Evolutionary conservation across 78 protist genomes (phyloP).

Genomic region (Protostelium mycophagum): DNA sequence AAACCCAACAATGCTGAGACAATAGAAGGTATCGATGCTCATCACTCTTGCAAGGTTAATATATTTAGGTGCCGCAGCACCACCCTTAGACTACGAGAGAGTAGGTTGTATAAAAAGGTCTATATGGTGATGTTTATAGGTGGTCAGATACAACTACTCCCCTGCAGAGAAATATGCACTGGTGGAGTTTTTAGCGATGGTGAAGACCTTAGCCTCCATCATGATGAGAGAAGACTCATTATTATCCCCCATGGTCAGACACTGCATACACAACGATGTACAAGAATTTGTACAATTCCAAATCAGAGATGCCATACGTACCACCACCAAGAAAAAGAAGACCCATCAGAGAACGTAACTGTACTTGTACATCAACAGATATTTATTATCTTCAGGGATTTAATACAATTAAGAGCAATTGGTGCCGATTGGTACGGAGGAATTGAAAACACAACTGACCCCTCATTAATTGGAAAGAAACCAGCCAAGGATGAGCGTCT

Average conservation of each 20-base stretch:
- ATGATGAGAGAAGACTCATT: conserved; percentile 25
- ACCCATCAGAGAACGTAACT: conserved; percentile 31
- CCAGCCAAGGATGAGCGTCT: conserved; percentile 12
- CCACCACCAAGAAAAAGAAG: conserved; percentile 35
- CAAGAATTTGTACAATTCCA: conserved; percentile 67
- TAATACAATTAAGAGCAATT: conserved; percentile 39
- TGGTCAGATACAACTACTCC: conserved; percentile 75
- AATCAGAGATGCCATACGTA: conserved; percentile 53
- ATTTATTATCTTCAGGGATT: conserved; percentile 3
- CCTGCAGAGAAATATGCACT: conserved; percentile 55
- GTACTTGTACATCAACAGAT: neutral
- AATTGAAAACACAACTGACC: conserved; percentile 8
- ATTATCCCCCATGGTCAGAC: conserved; percentile 33
- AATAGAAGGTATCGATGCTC: too few species aligned
- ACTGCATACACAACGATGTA: conserved; percentile 39
- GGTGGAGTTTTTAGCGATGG: conserved; percentile 74
- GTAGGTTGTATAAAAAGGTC: neutral
- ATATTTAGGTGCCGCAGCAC: too few species aligned
- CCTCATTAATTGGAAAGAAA: conserved; percentile 17
- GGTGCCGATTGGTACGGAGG: conserved; percentile 70
- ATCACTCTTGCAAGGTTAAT: too few species aligned
- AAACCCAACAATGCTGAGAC: conserved; percentile 42
- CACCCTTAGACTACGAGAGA: conserved; percentile 19
- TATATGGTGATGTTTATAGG: conserved; percentile 10
- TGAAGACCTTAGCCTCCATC: conserved; percentile 49